Conservation (phyloP, 257 asterid genomes). For the Penstemon davidsonii region DNA sequence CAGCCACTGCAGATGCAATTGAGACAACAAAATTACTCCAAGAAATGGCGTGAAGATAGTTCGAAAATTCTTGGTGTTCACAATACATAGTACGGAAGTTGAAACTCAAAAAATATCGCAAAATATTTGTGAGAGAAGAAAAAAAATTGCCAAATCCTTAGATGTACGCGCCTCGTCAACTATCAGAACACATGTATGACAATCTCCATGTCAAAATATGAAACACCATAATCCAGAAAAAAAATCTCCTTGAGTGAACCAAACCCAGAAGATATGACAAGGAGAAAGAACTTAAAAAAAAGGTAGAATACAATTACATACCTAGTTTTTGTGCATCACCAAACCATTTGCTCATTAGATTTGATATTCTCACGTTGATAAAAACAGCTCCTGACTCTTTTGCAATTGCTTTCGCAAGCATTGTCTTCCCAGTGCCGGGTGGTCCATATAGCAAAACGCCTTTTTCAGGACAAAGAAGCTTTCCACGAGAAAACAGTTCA, state of each 20-base stretch:
- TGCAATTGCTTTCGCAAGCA: conserved; percentile 99
- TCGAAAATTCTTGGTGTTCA: conserved; percentile 3
- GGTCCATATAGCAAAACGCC: conserved; percentile 96
- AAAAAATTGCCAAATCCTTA: neutral
- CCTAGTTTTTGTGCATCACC: conserved; percentile 98
- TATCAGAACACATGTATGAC: neutral
- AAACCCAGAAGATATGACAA: neutral
- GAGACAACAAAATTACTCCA: conserved; percentile 20
- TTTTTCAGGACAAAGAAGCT: conserved; percentile 90
- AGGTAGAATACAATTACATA: conserved; percentile 26
- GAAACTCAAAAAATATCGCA: neutral
- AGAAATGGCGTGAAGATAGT: neutral
- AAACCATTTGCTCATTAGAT: conserved; percentile 97
- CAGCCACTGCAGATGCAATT: conserved; percentile 65
- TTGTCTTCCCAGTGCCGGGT: conserved; percentile 99
- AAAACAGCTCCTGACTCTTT: conserved; percentile 94
- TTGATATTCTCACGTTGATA: conserved; percentile 79
- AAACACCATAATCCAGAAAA: neutral
- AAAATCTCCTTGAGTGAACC: neutral
- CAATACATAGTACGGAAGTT: neutral
- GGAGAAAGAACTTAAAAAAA: conserved; percentile 13
- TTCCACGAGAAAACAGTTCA: conserved; percentile 82
- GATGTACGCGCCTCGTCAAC: neutral
- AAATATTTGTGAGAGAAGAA: too few relatives aligned
- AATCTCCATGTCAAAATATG: conserved; percentile 1